These are phyloP conservation scores for Testicularia cyperi DNA, from an alignment of 1,284 basidiomycete species.

Conservation along the genomic window DNA sequence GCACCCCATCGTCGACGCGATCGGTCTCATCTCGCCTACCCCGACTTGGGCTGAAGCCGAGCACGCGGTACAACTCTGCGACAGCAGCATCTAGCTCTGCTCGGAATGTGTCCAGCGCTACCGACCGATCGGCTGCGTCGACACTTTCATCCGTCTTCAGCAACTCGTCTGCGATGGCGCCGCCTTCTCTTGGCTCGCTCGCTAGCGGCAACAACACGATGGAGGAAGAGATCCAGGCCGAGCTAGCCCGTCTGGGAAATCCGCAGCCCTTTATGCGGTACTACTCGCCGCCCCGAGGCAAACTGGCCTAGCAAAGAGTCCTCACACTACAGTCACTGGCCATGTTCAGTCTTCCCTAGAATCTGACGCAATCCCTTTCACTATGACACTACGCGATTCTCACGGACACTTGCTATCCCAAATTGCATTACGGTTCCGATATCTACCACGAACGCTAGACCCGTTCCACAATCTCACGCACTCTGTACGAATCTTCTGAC, in stretches of 20 bases:
- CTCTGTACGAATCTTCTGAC: too few species aligned
- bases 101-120: slow-evolving; percentile 16
- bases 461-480: too few species aligned
- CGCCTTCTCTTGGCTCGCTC: slow-evolving; percentile 20
- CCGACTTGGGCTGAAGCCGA: slow-evolving; percentile 27
- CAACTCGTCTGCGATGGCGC: slow-evolving; percentile 9
- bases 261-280: slow-evolving; percentile 28
- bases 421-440: too few species aligned
- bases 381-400: too few species aligned
- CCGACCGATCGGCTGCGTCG: slow-evolving; percentile 26
- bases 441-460: too few species aligned
- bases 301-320: too few species aligned
- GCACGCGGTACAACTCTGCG: slow-evolving; percentile 12
- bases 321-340: too few species aligned
- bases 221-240: slow-evolving; percentile 37
- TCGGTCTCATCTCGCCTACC: slow-evolving; percentile 29
- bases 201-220: slow-evolving; percentile 32
- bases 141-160: slow-evolving; percentile 28
- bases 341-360: too few species aligned
- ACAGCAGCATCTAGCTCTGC: slow-evolving; percentile 1
- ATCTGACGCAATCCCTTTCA: too few species aligned
- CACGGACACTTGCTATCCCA: too few species aligned
- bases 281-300: slow-evolving; percentile 33
- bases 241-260: slow-evolving; percentile 22
- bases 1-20: too few species aligned